Evolutionary conservation across 177 flowering plant species (phyloP), one percentile per base, ranked within the genome.

Genomic region (Vitis hybrid): DNA sequence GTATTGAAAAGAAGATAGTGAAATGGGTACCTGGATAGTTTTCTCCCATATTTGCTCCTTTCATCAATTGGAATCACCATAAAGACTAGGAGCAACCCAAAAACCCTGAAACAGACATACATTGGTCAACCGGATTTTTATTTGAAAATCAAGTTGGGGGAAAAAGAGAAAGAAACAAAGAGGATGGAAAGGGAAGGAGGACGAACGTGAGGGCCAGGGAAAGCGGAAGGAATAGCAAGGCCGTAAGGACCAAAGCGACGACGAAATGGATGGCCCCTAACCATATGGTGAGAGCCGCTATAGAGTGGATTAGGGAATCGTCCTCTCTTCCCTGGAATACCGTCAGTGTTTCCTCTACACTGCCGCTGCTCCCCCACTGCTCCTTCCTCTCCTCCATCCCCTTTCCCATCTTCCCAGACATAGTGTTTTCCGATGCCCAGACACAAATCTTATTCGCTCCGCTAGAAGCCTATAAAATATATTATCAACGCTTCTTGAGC

Each of bases 201-300:
- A 76, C 82, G 57, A 11, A 88, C 93, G 68, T 22, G 65, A 84
- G 67, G 31, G 86, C 74, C 39, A 80, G 79, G 64, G 63, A 68
- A 5, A 78, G 65, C 20, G 91, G 82, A 16, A 89, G 82, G 68
- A 81, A 78, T 70, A 86, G 12, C 69, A 81, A 54, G 19, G 90
- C 79, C 57, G 68, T 51, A 9, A 89, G 59, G n/a, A 83, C 57
- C 14, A 82, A 16, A 9, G 65, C 64, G 13, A 71, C 78, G 51
- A 54, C 78, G 51, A 86, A 72, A 69, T 89, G 91, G 22, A 89
- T 77, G 18, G 74, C 63, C 0, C 93, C 93, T 2, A 89, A 77
- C 93, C 90, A 87, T 12, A 89, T 7, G 2, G 78, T 65, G 20
- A 87, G 50, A 10, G 90, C 89, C 20, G 73, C 18, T 1, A 78